Evolutionary conservation across 352 stramenopile genomes (phyloP).

Genomic region (Halophytophthora polymorphica): DNA sequence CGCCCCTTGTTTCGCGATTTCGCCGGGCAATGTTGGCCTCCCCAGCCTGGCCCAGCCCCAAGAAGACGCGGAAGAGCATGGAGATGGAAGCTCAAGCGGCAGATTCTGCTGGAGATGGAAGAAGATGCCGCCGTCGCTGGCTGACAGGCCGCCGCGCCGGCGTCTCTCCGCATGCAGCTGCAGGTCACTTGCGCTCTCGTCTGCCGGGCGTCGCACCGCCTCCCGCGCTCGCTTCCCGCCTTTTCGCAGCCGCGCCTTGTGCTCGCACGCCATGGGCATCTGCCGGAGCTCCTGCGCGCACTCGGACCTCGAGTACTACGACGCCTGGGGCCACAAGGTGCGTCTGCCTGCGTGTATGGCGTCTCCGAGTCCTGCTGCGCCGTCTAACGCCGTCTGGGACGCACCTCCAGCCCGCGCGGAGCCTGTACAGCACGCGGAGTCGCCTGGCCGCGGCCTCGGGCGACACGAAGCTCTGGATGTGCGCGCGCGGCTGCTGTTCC

Average conservation of each 20-base stretch:
- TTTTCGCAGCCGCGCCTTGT: not conserved
- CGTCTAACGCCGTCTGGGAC: not conserved
- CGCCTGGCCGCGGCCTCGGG: conserved; percentile 6
- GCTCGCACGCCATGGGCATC: conserved; percentile 35
- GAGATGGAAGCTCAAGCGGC: conserved; percentile 6
- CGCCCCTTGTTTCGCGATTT: too few species aligned
- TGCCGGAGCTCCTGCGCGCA: conserved; percentile 53
- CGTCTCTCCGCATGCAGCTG: not conserved
- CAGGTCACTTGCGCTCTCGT: conserved; percentile 16
- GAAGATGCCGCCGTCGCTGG: not conserved
- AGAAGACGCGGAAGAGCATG: too few species aligned
- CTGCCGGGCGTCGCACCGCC: conserved; percentile 9
- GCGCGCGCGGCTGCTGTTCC: conserved; percentile 60
- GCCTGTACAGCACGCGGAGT: conserved; percentile 19
- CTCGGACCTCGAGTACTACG: conserved; percentile 63
- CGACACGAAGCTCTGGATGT: conserved; percentile 54
- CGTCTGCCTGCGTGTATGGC: conserved; percentile 1
- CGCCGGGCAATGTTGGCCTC: too few species aligned
- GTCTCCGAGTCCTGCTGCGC: not conserved
- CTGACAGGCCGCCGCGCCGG: not conserved
- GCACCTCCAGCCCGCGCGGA: conserved; percentile 11
- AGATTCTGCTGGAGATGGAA: conserved; percentile 20
- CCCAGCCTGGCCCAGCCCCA: too few species aligned
- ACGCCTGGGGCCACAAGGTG: conserved; percentile 47
- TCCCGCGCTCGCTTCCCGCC: not conserved